phyloP scores from a whole-genome alignment of 2,329 filamentous ascomycete species.

The Aureobasidium sp. region DNA sequence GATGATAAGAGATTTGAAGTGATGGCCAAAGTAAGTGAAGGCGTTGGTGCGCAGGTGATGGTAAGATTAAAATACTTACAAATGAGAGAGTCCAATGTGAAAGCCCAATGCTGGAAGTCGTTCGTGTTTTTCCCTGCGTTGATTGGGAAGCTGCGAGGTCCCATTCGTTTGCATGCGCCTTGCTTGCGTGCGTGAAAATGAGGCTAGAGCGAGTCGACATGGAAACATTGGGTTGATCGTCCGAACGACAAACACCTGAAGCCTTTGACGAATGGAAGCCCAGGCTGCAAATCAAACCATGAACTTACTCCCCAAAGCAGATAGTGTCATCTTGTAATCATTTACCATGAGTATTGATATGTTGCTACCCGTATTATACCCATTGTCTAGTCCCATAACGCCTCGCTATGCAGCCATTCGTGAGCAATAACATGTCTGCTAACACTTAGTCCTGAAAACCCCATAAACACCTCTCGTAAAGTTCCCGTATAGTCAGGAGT shows the following conservation, averaged over 20 bases:
- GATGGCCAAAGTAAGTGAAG: neutral
- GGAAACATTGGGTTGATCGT: neutral
- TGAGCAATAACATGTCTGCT: neutral
- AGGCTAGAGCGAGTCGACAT: neutral
- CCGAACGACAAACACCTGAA: neutral
- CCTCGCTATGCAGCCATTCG: conserved; percentile 11
- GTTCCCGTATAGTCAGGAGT: neutral
- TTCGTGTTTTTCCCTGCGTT: neutral
- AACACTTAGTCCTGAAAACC: neutral
- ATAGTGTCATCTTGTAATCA: neutral
- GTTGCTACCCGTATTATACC: neutral
- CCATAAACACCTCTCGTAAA: conserved; percentile 10
- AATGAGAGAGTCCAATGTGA: neutral
- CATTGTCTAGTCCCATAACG: neutral
- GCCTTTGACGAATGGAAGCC: neutral
- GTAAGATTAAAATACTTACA: neutral
- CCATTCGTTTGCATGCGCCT: neutral
- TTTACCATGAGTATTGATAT: neutral
- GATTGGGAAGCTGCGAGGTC: neutral
- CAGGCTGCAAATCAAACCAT: neutral
- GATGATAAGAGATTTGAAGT: neutral
- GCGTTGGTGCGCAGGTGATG: neutral
- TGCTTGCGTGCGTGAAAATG: neutral
- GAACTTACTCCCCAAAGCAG: neutral
- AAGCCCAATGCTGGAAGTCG: neutral